Evolutionary conservation across 2,329 filamentous ascomycete species (phyloP).

Genomic region (Botryosphaeria agaves): DNA sequence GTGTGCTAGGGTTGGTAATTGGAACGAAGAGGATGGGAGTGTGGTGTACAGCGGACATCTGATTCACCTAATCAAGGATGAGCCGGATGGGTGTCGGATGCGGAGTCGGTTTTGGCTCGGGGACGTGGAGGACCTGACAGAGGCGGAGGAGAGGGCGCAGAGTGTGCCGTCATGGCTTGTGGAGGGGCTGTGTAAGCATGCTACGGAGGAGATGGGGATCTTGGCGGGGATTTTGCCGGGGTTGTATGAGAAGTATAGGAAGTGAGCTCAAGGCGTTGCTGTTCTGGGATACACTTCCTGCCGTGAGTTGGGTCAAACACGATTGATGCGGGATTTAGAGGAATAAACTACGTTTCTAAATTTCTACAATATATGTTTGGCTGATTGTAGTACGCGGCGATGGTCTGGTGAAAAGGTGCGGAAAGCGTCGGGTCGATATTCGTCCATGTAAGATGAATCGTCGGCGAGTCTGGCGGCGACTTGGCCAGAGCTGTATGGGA

Average conservation of each 20-base stretch:
- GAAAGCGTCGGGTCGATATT: too few species aligned
- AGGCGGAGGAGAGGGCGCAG: background rate
- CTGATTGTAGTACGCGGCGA: too few species aligned
- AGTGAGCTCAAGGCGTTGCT: too few species aligned
- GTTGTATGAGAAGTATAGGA: background rate
- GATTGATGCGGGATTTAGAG: too few species aligned
- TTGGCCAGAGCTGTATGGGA: too few species aligned
- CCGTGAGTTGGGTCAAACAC: too few species aligned
- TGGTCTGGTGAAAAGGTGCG: too few species aligned
- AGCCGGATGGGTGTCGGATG: slow-evolving; percentile 5
- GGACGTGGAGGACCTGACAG: slow-evolving; percentile 3
- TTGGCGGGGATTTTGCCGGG: slow-evolving; percentile 1
- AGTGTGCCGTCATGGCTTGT: slow-evolving; percentile 1
- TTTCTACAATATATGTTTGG: too few species aligned
- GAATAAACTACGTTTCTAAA: too few species aligned
- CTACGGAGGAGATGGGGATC: slow-evolving; percentile 3
- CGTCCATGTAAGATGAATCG: too few species aligned
- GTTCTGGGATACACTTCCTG: too few species aligned
- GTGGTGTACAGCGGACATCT: slow-evolving; percentile 4
- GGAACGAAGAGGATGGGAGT: slow-evolving; percentile 2
- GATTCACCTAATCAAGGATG: slow-evolving; percentile 6
- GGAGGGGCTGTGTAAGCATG: slow-evolving; percentile 2
- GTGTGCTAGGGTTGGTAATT: slow-evolving; percentile 2
- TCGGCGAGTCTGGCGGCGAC: too few species aligned
- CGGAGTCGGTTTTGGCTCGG: slow-evolving; percentile 6